Conservation (phyloP, 2,329 filamentous ascomycete species). For the Ophiosphaerella korrae region DNA sequence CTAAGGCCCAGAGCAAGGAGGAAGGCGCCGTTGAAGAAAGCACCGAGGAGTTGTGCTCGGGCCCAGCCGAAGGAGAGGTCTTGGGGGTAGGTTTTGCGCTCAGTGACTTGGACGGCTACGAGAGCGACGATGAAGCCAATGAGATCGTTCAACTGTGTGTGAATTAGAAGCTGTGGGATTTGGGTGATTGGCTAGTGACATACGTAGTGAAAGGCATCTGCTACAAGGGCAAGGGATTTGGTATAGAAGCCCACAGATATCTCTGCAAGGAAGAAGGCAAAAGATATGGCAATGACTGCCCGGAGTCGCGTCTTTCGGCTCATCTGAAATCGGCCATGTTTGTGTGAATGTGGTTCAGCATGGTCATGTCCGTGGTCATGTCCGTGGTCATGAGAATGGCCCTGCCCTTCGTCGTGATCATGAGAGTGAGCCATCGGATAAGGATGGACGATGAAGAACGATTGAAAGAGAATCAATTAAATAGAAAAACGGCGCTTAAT, state of each 20-base stretch:
- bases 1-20: slow-evolving; percentile 73
- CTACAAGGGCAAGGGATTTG: slow-evolving; percentile 71
- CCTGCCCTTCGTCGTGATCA: background rate
- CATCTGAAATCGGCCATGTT: slow-evolving; percentile 24
- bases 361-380: slow-evolving; percentile 5
- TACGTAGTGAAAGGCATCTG: slow-evolving; percentile 81
- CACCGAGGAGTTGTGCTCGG: slow-evolving; percentile 72
- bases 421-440: slow-evolving; percentile 22
- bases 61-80: slow-evolving; percentile 77
- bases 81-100: slow-evolving; percentile 61
- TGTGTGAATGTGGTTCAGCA: slow-evolving; percentile 3
- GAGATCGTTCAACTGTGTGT: slow-evolving; percentile 69
- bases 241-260: slow-evolving; percentile 71
- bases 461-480: background rate
- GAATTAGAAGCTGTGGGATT: background rate
- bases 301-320: slow-evolving; percentile 41
- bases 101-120: slow-evolving; percentile 63
- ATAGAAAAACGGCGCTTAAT: background rate
- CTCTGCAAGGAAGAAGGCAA: slow-evolving; percentile 54
- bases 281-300: slow-evolving; percentile 53
- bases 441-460: background rate
- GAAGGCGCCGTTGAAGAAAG: slow-evolving; percentile 82
- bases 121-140: slow-evolving; percentile 72
- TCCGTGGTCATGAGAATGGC: slow-evolving; percentile 6
- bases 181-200: slow-evolving; percentile 26